Conservation (phyloP, 2,329 filamentous ascomycete species). For the Arachnomyces sp. region DNA sequence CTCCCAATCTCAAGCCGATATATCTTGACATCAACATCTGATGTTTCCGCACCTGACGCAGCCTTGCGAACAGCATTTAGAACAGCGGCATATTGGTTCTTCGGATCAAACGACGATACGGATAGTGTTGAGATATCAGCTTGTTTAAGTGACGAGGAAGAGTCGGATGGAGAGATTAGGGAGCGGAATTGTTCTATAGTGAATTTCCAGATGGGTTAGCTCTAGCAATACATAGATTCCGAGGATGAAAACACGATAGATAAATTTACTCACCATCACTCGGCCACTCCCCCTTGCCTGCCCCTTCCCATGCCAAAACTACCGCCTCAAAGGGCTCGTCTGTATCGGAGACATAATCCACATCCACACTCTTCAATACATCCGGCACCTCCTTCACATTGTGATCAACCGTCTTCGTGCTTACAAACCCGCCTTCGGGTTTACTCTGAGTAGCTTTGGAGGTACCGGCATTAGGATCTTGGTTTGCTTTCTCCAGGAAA, state of each 20-base stretch:
- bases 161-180: conserved; percentile 45
- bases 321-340: conserved; percentile 82
- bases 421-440: conserved; percentile 11
- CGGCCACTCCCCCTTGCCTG: conserved; percentile 27
- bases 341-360: conserved; percentile 70
- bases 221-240: background rate
- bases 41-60: conserved; percentile 20
- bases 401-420: conserved; percentile 33
- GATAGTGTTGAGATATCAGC: conserved; percentile 59
- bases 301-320: conserved; percentile 50
- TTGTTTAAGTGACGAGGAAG: conserved; percentile 31
- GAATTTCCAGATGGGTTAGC: background rate
- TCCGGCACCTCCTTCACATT: conserved; percentile 54
- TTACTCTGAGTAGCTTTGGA: conserved; percentile 11
- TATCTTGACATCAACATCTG: conserved; percentile 58
- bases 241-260: background rate
- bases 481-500: conserved; percentile 82
- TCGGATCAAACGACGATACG: conserved; percentile 64
- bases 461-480: conserved; percentile 44
- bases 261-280: conserved; percentile 21
- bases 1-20: conserved; percentile 60
- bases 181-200: conserved; percentile 60
- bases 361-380: conserved; percentile 49
- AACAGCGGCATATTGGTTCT: conserved; percentile 55
- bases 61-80: conserved; percentile 48